Evolutionary conservation across 2,329 filamentous ascomycete species (phyloP).

Genomic region (Xylaria sp.): DNA sequence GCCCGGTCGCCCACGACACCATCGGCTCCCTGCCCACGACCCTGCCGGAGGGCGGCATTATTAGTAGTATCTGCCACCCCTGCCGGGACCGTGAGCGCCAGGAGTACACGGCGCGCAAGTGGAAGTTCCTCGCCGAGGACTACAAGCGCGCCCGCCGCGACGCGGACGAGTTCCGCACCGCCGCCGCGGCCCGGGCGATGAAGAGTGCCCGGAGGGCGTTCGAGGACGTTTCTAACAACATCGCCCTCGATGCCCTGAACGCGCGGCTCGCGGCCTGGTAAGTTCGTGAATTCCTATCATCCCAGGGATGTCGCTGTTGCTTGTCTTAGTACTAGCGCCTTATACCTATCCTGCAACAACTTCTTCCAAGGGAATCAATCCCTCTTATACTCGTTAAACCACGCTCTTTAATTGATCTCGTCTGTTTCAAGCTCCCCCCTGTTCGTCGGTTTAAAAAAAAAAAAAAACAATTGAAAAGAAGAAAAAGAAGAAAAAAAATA

Average conservation of each 20-base stretch:
- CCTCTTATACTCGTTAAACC: no score
- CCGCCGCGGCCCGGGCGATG: neutral
- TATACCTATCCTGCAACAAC: no score
- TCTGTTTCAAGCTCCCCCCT: neutral
- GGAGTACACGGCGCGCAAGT: neutral
- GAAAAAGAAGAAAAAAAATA: no score
- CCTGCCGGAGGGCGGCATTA: conserved; percentile 35
- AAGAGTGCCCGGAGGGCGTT: neutral
- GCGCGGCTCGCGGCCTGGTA: neutral
- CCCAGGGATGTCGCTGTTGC: no score
- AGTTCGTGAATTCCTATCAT: neutral
- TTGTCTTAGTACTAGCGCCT: no score
- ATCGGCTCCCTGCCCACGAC: conserved; percentile 41
- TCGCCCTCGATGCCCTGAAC: neutral
- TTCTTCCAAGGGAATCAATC: neutral
- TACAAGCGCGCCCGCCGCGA: neutral
- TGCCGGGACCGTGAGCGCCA: conserved; percentile 15
- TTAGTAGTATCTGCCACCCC: conserved; percentile 20
- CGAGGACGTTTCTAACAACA: neutral
- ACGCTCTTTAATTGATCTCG: neutral
- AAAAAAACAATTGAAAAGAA: no score
- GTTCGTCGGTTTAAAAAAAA: neutral
- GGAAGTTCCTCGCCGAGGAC: neutral
- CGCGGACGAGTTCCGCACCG: neutral
- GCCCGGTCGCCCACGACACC: conserved; percentile 33